Percentiles rank a stretch among this genome's conserved stretches.
phyloP scores from a whole-genome alignment of 1,284 basidiomycete species.

The Mycena citricolor region DNA sequence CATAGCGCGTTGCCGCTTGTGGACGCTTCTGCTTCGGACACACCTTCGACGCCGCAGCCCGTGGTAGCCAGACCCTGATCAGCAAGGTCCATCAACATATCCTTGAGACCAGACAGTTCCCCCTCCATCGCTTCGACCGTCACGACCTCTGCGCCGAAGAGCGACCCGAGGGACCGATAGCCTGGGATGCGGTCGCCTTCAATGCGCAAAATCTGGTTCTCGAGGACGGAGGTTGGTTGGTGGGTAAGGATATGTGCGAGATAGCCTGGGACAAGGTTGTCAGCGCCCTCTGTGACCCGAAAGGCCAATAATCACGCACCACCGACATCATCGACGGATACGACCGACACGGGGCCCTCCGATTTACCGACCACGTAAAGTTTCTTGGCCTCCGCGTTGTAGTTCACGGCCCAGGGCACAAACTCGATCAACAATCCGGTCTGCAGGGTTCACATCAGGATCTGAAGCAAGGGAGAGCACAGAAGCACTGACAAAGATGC shows the following conservation, averaged over 20 bases:
- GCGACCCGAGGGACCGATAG: slow-evolving; percentile 15
- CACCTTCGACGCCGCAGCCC: slow-evolving; percentile 17
- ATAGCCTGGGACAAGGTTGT: no score
- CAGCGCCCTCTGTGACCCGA: no score
- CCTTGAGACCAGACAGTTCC: background rate
- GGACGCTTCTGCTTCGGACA: slow-evolving; percentile 10
- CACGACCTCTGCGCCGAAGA: slow-evolving; percentile 20
- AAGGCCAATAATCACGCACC: no score
- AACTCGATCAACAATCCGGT: slow-evolving; percentile 24
- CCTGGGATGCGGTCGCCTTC: slow-evolving; percentile 27
- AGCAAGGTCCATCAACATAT: slow-evolving; percentile 1
- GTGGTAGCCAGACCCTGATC: slow-evolving; percentile 12
- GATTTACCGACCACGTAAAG: slow-evolving; percentile 23
- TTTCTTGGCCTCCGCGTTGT: slow-evolving; percentile 13
- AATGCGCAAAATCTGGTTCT: slow-evolving; percentile 27
- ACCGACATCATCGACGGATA: slow-evolving; percentile 22
- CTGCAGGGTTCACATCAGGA: no score
- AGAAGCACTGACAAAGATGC: no score
- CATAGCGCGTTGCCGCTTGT: slow-evolving; percentile 25
- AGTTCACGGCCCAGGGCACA: slow-evolving; percentile 14
- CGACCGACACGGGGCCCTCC: slow-evolving; percentile 21
- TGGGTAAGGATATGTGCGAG: slow-evolving; percentile 30
- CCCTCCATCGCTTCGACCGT: slow-evolving; percentile 22
- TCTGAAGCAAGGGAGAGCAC: no score
- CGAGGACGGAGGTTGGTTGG: slow-evolving; percentile 23